Conservation (phyloP, 129 eudicot species). For the Centella asiatica region DNA sequence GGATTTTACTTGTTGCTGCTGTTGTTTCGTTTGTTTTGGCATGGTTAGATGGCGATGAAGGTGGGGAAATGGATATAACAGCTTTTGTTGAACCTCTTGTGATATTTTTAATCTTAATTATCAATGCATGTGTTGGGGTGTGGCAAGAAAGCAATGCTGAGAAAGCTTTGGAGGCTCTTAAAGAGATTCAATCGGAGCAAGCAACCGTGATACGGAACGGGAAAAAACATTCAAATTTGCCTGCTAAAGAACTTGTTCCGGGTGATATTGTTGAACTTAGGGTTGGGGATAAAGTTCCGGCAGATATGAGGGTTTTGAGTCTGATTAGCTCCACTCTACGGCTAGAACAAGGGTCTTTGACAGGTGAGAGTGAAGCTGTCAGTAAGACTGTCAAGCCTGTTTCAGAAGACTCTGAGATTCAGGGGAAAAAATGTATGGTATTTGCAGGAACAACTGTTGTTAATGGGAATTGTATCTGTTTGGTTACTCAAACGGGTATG, state of each 20-base stretch:
- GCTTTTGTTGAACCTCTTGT: constrained; percentile 89
- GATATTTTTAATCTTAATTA: constrained; percentile 63
- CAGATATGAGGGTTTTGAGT: constrained; percentile 73
- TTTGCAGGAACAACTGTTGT: constrained; percentile 95
- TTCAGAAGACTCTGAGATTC: constrained; percentile 60
- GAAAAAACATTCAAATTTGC: constrained; percentile 38
- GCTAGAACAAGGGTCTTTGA: constrained; percentile 83
- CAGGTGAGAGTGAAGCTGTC: constrained; percentile 87
- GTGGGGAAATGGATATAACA: constrained; percentile 65
- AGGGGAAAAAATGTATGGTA: constrained; percentile 85
- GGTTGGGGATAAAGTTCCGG: constrained; percentile 84
- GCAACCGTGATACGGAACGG: constrained; percentile 57
- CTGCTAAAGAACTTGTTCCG: constrained; percentile 87
- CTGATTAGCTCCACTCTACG: constrained; percentile 70
- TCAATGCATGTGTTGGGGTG: constrained; percentile 84
- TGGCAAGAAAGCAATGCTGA: constrained; percentile 97
- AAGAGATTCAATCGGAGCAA: constrained; percentile 75
- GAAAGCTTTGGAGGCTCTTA: constrained; percentile 83
- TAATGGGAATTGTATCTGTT: constrained; percentile 68
- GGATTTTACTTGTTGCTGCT: constrained; percentile 74
- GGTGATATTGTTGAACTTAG: constrained; percentile 87
- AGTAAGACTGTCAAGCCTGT: constrained; percentile 61
- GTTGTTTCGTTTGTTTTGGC: constrained; percentile 80
- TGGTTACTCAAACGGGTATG: constrained; percentile 85
- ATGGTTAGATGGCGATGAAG: constrained; percentile 71